These are phyloP conservation scores for Schoenoplectus tabernaemontani DNA, from an alignment of 202 grass and related monocot species.

Conservation along the genomic window DNA sequence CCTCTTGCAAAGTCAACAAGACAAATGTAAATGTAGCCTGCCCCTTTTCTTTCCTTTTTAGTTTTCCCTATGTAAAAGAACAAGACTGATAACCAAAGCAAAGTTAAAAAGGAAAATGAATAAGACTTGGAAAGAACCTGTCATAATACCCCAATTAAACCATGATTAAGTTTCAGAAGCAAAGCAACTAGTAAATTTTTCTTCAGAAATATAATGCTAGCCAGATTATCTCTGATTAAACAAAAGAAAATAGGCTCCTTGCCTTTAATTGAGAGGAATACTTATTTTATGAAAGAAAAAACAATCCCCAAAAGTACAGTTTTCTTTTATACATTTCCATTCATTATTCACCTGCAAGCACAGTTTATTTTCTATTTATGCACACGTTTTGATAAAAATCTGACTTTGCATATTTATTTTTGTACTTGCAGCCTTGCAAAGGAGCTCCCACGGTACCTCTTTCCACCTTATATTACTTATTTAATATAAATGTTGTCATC, in stretches of 20 bases:
- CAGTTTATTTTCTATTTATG: not conserved
- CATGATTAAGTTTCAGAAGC: not conserved
- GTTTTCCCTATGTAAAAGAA: not conserved
- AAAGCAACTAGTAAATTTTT: not conserved
- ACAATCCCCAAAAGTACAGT: not conserved
- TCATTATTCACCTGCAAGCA: not conserved
- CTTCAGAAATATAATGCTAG: no score
- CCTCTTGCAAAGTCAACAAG: conserved; percentile 81
- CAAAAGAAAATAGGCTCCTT: no score
- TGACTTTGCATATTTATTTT: not conserved
- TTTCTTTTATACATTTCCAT: not conserved
- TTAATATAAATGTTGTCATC: not conserved
- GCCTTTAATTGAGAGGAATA: not conserved
- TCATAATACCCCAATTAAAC: not conserved
- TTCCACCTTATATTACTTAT: not conserved
- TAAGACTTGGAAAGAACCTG: not conserved
- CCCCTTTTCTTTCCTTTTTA: not conserved
- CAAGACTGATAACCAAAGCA: not conserved
- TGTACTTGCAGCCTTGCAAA: conserved; percentile 51
- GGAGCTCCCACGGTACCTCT: conserved; percentile 54
- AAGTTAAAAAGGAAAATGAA: not conserved
- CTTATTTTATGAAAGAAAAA: not conserved
- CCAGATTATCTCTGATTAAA: not conserved
- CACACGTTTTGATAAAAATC: not conserved
- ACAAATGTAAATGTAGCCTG: conserved; percentile 34